Evolutionary conservation across 371 early-diverging fungal genomes (phyloP).

Genomic region (Sanchytrium tribonematis): DNA sequence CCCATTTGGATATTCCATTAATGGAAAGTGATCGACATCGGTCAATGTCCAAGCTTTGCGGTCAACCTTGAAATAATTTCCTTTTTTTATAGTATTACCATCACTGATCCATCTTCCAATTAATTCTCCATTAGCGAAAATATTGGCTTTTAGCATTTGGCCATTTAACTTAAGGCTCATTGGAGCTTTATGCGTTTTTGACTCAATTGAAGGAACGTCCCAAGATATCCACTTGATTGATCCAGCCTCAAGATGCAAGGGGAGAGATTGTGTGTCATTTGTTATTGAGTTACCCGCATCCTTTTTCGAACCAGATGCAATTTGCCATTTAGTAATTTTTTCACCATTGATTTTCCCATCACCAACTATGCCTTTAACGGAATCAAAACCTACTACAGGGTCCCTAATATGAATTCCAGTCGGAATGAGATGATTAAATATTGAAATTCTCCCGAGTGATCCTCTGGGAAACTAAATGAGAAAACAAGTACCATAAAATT

Average conservation of each 20-base stretch:
- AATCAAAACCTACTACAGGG: neutral
- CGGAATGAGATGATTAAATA: neutral
- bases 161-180: neutral
- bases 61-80: neutral
- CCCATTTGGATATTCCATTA: neutral
- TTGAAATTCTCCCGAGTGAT: neutral
- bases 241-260: neutral
- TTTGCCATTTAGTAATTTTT: neutral
- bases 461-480: neutral
- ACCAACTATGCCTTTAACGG: neutral
- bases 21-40: neutral
- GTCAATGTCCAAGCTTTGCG: neutral
- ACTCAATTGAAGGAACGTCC: neutral
- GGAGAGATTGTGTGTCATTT: neutral
- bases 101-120: neutral
- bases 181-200: neutral
- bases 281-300: neutral
- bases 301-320: neutral
- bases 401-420: neutral
- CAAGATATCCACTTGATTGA: neutral
- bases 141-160: neutral
- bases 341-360: neutral
- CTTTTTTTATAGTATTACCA: neutral
- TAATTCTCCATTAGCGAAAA: neutral
- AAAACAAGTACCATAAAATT: too few relatives aligned